A percentile compares a stretch with the other conserved stretches of the same genome.
These are phyloP conservation scores for Populus hybrid DNA, from an alignment of 441 rosid species.

Conservation along the genomic window DNA sequence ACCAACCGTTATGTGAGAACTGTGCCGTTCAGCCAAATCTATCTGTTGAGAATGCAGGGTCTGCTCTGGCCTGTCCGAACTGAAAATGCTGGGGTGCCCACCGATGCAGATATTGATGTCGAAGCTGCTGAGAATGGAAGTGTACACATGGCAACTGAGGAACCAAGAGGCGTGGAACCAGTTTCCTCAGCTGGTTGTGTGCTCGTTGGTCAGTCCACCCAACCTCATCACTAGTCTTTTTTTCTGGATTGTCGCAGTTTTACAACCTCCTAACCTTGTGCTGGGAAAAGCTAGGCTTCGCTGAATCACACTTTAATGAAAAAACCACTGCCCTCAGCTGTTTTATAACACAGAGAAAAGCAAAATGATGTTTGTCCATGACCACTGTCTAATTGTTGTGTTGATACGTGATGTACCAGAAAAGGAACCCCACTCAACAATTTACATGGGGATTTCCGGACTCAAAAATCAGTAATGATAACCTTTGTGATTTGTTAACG, in stretches of 20 bases:
- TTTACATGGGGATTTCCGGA: neutral
- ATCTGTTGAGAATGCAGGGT: conserved; percentile 70
- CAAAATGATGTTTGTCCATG: neutral
- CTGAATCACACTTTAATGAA: conserved; percentile 10
- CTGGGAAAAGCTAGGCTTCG: conserved; percentile 9
- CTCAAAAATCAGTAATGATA: neutral
- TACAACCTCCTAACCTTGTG: conserved; percentile 21
- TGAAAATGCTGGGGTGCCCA: conserved; percentile 37
- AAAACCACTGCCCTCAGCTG: neutral
- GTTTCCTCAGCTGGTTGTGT: conserved; percentile 12
- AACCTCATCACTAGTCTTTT: conserved; percentile 16
- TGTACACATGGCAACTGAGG: conserved; percentile 14
- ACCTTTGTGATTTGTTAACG: neutral
- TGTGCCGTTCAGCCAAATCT: conserved; percentile 76
- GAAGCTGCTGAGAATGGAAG: conserved; percentile 47
- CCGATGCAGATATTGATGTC: conserved; percentile 25
- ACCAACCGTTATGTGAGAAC: conserved; percentile 40
- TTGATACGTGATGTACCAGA: neutral
- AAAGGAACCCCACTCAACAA: neutral
- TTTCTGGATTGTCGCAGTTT: conserved; percentile 8
- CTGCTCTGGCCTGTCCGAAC: conserved; percentile 58
- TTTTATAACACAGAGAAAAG: neutral
- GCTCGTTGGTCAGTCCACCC: conserved; percentile 10
- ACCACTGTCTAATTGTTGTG: neutral
- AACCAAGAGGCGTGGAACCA: conserved; percentile 10